phyloP scores from a whole-genome alignment of 495 filamentous ascomycete species.

The Poronia punctata region DNA sequence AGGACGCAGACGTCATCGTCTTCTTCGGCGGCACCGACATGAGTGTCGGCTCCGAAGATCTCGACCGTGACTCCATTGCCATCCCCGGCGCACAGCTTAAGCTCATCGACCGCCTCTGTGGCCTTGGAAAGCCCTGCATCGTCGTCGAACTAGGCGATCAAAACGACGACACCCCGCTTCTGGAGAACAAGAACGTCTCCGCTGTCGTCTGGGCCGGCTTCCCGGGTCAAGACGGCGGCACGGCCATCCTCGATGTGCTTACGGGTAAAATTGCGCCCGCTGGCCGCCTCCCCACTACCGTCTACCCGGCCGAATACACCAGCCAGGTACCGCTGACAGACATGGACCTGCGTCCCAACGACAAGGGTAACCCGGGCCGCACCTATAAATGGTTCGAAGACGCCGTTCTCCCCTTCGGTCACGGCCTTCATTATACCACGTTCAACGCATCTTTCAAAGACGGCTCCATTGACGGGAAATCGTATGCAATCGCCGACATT shows the following conservation, averaged over 20 bases:
- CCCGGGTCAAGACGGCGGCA: constrained; percentile 51
- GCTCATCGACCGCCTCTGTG: constrained; percentile 34
- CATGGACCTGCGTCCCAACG: constrained; percentile 35
- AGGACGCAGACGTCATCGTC: constrained; percentile 33
- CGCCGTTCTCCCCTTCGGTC: constrained; percentile 41
- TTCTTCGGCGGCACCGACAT: constrained; percentile 41
- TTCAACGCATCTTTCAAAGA: constrained; percentile 44
- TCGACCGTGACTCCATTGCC: constrained; percentile 35
- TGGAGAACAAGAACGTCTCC: constrained; percentile 41
- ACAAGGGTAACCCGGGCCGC: constrained; percentile 32
- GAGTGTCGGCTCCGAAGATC: constrained; percentile 31
- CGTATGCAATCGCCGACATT: constrained; percentile 25
- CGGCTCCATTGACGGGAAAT: constrained; percentile 9
- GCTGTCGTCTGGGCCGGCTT: constrained; percentile 48
- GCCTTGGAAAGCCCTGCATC: constrained; percentile 31
- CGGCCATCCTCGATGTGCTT: constrained; percentile 44
- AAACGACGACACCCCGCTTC: constrained; percentile 47
- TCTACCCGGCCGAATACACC: constrained; percentile 39
- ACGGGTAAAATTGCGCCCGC: constrained; percentile 47
- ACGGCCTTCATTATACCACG: constrained; percentile 43
- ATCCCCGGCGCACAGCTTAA: constrained; percentile 39
- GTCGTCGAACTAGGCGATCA: constrained; percentile 46
- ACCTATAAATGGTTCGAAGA: constrained; percentile 45
- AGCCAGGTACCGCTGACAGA: constrained; percentile 32
- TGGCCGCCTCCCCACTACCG: constrained; percentile 55